A percentile compares a stretch with the other conserved stretches of the same genome.
Evolutionary conservation across 768 basidiomycete species (phyloP).

Genomic region (Peribolospora kevripleyi): DNA sequence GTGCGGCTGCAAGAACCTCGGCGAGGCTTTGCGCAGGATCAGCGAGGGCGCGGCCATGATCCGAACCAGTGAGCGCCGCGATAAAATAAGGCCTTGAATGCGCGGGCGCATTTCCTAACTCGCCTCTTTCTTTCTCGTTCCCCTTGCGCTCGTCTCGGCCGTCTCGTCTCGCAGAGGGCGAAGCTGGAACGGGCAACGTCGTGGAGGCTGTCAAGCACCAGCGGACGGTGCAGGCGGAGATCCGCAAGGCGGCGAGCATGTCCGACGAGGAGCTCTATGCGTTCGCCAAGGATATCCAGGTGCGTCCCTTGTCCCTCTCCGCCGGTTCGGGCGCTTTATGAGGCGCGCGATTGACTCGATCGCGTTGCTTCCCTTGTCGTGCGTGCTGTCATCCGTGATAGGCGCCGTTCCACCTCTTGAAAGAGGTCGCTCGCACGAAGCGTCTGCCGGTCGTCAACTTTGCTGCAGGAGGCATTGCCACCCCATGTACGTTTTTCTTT

Average conservation of each 20-base stretch:
- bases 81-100: too few relatives aligned
- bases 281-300: slow-evolving; percentile 60
- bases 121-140: background rate
- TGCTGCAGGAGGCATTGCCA: slow-evolving; percentile 34
- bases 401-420: slow-evolving; percentile 82
- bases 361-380: background rate
- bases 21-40: slow-evolving; percentile 85
- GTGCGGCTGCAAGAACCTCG: slow-evolving; percentile 81
- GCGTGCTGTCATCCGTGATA: slow-evolving; percentile 16
- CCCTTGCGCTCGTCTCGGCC: too few relatives aligned
- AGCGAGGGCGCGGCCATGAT: slow-evolving; percentile 96
- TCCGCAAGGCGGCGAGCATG: slow-evolving; percentile 65
- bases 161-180: slow-evolving; percentile 7
- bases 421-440: slow-evolving; percentile 84
- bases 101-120: slow-evolving; percentile 34
- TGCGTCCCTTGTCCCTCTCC: too few relatives aligned
- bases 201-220: slow-evolving; percentile 66
- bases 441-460: slow-evolving; percentile 89
- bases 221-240: slow-evolving; percentile 57
- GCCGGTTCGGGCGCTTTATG: background rate
- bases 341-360: background rate
- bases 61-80: slow-evolving; percentile 42
- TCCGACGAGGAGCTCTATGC: slow-evolving; percentile 83
- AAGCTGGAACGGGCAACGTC: slow-evolving; percentile 26
- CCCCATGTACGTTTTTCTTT: background rate